Conservation (phyloP, 2,329 filamentous ascomycete genomes). For the Huntiella savannae region DNA sequence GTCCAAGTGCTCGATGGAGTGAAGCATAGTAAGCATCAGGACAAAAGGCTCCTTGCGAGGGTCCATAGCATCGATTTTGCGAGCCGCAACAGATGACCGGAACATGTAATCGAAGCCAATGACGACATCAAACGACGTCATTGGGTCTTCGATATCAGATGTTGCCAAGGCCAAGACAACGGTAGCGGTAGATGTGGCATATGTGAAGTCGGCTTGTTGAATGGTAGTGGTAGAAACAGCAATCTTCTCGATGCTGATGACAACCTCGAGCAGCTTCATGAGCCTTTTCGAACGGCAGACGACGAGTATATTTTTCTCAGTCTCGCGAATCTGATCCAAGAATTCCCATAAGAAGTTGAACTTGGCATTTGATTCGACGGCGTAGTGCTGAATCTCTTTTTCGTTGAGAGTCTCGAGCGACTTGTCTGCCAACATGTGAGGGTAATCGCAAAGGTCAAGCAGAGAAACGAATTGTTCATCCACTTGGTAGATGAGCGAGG, state of each 20-base stretch:
- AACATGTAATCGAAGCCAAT: conserved; percentile 36
- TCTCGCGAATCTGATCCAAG: conserved; percentile 24
- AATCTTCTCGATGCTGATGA: conserved; percentile 25
- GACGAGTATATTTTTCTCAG: conserved; percentile 31
- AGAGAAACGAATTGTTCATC: conserved; percentile 32
- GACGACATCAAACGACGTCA: conserved; percentile 28
- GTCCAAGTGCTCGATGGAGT: conserved; percentile 37
- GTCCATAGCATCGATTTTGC: conserved; percentile 13
- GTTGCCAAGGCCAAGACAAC: conserved; percentile 26
- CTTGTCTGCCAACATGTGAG: conserved; percentile 30
- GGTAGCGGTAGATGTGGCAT: conserved; percentile 18
- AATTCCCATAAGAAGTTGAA: conserved; percentile 40
- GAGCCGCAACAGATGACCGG: conserved; percentile 18
- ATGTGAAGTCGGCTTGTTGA: conserved; percentile 16
- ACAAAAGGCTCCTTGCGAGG: conserved; percentile 23
- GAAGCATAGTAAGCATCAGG: conserved; percentile 28
- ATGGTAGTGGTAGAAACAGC: conserved; percentile 20
- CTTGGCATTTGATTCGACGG: conserved; percentile 38
- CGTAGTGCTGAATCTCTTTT: conserved; percentile 30
- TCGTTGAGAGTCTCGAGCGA: conserved; percentile 21
- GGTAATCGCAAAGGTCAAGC: conserved; percentile 37
- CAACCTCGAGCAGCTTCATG: conserved; percentile 30
- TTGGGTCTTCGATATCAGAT: conserved; percentile 20
- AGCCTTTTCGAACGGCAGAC: conserved; percentile 31
- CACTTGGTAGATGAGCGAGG: conserved; percentile 25